phyloP scores from a whole-genome alignment of 345 rosid genomes.

The Pelargonium nanum region DNA sequence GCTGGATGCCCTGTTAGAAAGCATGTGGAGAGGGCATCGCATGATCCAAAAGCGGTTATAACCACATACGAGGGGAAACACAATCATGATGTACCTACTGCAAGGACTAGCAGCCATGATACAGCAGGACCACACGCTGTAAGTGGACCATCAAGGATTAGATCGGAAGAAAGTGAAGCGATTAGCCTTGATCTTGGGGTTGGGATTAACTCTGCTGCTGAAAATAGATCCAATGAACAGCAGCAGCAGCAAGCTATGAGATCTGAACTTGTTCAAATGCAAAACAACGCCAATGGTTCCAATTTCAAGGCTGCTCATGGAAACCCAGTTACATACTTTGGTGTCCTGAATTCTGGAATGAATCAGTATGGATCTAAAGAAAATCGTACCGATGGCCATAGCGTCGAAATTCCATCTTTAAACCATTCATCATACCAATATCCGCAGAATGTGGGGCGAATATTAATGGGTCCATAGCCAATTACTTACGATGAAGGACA shows the following conservation, averaged over 20 bases:
- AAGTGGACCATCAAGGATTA: slow-evolving; percentile 37
- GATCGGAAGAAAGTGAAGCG: slow-evolving; percentile 45
- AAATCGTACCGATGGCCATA: slow-evolving; percentile 34
- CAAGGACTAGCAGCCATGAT: slow-evolving; percentile 57
- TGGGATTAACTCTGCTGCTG: slow-evolving; percentile 51
- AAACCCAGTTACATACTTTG: slow-evolving; percentile 37
- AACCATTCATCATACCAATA: slow-evolving; percentile 59
- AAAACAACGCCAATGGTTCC: slow-evolving; percentile 30
- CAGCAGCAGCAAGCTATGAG: slow-evolving; percentile 23
- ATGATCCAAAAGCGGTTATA: slow-evolving; percentile 95
- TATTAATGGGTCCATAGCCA: slow-evolving; percentile 58
- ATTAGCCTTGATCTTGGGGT: slow-evolving; percentile 95
- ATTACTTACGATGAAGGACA: neutral
- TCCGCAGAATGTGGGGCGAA: slow-evolving; percentile 65
- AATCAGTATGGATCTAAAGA: slow-evolving; percentile 47
- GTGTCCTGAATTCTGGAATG: slow-evolving; percentile 43
- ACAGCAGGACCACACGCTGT: slow-evolving; percentile 36
- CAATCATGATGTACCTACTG: slow-evolving; percentile 84
- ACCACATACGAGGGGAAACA: slow-evolving; percentile 99
- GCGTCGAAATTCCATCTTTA: slow-evolving; percentile 35
- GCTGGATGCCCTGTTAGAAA: slow-evolving; percentile 90
- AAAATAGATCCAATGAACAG: slow-evolving; percentile 38
- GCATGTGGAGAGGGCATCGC: slow-evolving; percentile 98
- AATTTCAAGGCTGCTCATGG: slow-evolving; percentile 46
- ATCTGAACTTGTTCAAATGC: slow-evolving; percentile 31